A percentile compares a stretch with the other conserved stretches of the same genome.
Conservation (phyloP, 1,139 yeast genomes). For the Taphrina confusa region DNA sequence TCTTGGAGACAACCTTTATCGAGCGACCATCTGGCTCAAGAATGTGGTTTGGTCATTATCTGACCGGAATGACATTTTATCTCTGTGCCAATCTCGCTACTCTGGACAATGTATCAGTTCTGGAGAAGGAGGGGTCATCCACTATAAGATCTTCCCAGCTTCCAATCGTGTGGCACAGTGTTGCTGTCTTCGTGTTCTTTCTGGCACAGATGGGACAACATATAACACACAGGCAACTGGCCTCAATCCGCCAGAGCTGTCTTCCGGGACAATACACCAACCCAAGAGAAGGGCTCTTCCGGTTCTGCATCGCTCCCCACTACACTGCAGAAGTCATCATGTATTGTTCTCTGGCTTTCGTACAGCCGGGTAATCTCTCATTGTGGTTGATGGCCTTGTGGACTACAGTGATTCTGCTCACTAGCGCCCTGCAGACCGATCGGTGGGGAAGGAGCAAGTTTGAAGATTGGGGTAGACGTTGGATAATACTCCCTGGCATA, state of each 20-base stretch:
- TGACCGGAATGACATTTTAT: conserved; percentile 73
- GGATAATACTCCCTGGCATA: conserved; percentile 26
- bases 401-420: conserved; percentile 23
- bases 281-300: conserved; percentile 60
- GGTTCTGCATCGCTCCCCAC: conserved; percentile 68
- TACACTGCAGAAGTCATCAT: conserved; percentile 73
- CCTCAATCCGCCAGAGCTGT: conserved; percentile 48
- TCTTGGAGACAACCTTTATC: conserved; percentile 60
- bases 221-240: conserved; percentile 60
- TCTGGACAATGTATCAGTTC: neutral
- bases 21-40: conserved; percentile 55
- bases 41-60: conserved; percentile 75
- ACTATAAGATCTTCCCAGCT: neutral
- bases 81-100: conserved; percentile 47
- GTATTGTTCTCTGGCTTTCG: conserved; percentile 51
- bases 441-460: conserved; percentile 23
- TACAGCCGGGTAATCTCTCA: conserved; percentile 7
- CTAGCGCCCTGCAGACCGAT: conserved; percentile 30
- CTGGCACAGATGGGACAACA: conserved; percentile 60
- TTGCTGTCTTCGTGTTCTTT: conserved; percentile 47
- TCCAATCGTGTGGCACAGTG: neutral
- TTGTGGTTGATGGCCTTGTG: conserved; percentile 30
- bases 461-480: conserved; percentile 30
- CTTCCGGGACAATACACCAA: conserved; percentile 58
- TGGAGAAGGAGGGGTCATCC: too few relatives aligned